Conservation (phyloP, 768 basidiomycete species). For the Podaxis mareebaensis region DNA sequence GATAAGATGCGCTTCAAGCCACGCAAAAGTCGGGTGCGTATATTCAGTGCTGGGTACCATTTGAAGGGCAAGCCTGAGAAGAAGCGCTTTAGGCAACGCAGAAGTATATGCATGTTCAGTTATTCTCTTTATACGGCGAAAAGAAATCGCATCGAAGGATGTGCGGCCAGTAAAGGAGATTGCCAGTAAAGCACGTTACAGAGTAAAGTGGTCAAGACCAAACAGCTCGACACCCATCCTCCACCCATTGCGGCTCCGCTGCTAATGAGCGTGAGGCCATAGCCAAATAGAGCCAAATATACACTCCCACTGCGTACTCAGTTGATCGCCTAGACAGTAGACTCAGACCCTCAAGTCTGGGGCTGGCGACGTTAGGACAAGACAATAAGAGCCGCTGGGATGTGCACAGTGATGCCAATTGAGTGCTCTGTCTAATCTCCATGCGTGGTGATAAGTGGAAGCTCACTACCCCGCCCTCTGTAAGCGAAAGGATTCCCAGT, state of each 20-base stretch:
- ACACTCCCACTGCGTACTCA: no score
- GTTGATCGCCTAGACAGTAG: no score
- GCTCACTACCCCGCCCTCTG: no score
- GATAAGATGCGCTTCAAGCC: slow-evolving; percentile 12
- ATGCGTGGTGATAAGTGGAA: no score
- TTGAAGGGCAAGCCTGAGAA: not conserved
- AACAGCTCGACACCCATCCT: not conserved
- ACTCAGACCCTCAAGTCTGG: no score
- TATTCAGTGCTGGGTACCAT: not conserved
- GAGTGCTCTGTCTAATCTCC: no score
- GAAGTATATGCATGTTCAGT: slow-evolving; percentile 10
- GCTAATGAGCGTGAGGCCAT: not conserved
- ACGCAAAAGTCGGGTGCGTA: slow-evolving; percentile 13
- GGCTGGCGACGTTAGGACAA: no score
- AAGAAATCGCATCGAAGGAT: slow-evolving; percentile 2
- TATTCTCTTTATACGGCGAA: not conserved
- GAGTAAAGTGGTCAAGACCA: not conserved
- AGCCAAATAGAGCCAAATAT: not conserved
- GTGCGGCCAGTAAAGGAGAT: not conserved
- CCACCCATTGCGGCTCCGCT: slow-evolving; percentile 2
- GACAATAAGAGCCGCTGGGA: no score
- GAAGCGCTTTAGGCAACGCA: slow-evolving; percentile 13
- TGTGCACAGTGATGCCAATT: no score
- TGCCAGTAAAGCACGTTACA: not conserved
- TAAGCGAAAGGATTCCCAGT: not conserved